Evolutionary conservation across 2,329 filamentous ascomycete species (phyloP).

Genomic region (Teratosphaeria destructans): DNA sequence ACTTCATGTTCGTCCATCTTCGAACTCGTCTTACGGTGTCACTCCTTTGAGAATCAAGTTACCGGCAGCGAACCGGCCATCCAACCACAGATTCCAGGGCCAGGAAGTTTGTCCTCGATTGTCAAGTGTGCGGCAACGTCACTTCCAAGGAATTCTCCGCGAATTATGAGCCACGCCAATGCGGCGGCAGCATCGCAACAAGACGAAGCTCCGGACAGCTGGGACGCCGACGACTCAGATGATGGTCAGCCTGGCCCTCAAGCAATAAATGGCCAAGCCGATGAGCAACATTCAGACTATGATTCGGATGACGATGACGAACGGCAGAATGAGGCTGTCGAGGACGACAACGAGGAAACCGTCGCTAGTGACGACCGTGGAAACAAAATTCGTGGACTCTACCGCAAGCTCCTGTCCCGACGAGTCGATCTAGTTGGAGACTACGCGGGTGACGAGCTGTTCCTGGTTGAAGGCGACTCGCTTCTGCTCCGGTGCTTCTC

Average conservation of each 20-base stretch:
- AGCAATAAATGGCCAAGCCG: background rate
- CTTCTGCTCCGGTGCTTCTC: conserved; percentile 55
- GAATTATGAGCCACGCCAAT: background rate
- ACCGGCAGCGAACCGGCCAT: background rate
- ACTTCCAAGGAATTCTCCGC: background rate
- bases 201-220: background rate
- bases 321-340: background rate
- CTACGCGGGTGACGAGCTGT: conserved; percentile 63
- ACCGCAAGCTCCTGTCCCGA: conserved; percentile 33
- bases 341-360: conserved; percentile 5
- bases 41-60: background rate
- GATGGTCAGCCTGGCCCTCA: background rate
- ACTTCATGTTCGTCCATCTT: background rate
- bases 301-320: background rate
- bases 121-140: background rate
- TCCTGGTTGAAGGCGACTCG: conserved; percentile 63
- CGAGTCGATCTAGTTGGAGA: conserved; percentile 61
- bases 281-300: background rate
- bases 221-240: background rate
- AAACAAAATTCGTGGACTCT: conserved; percentile 13
- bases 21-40: background rate
- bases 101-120: background rate
- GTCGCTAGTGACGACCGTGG: conserved; percentile 6
- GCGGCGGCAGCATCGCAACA: background rate
- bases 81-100: background rate